Evolutionary conservation across 805 yeast genomes (phyloP).

Genomic region (Wickerhamiella bombiphila): DNA sequence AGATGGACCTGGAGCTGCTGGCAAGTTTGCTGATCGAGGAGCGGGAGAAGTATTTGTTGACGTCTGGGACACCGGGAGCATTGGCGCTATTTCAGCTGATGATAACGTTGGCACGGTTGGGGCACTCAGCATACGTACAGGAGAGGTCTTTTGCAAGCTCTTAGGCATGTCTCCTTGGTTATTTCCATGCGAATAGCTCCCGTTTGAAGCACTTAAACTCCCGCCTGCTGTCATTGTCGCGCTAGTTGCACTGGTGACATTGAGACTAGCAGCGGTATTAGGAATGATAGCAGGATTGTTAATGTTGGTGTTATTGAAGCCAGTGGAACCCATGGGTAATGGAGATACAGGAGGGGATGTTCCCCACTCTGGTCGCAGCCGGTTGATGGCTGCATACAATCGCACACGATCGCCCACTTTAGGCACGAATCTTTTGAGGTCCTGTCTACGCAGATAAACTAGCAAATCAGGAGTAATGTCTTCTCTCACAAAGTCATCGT

Average conservation of each 20-base stretch:
- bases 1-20: too few relatives aligned
- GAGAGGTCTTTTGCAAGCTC: not conserved
- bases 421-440: constrained; percentile 57
- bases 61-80: not conserved
- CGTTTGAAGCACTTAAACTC: too few relatives aligned
- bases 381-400: constrained; percentile 27
- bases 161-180: not conserved
- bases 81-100: not conserved
- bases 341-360: too few relatives aligned
- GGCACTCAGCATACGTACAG: not conserved
- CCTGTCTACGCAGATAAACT: constrained; percentile 44
- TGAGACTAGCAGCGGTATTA: too few relatives aligned
- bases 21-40: not conserved
- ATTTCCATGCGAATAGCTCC: not conserved
- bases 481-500: constrained; percentile 25
- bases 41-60: not conserved
- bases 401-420: constrained; percentile 75
- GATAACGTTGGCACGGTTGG: too few relatives aligned
- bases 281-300: too few relatives aligned
- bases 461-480: constrained; percentile 44
- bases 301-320: too few relatives aligned
- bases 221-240: too few relatives aligned
- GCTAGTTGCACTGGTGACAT: not conserved
- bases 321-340: not conserved
- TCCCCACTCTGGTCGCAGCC: not conserved